phyloP scores from a whole-genome alignment of 768 basidiomycete species.

The Boletus sp. region DNA sequence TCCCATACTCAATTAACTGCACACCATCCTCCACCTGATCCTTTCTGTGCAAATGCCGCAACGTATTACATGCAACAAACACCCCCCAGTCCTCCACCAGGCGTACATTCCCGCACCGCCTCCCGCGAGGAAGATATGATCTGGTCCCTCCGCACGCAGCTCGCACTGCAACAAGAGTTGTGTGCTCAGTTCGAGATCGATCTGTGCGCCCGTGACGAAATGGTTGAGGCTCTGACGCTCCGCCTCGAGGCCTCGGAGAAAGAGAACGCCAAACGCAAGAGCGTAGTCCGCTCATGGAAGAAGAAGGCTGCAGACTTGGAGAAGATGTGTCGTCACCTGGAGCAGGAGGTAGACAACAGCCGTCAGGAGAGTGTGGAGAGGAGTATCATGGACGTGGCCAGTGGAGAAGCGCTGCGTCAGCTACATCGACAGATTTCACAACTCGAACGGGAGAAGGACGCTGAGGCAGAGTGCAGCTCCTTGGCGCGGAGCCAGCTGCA shows the following conservation, averaged over 20 bases:
- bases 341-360: slow-evolving; percentile 86
- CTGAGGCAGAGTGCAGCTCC: slow-evolving; percentile 44
- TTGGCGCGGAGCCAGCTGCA: slow-evolving; percentile 55
- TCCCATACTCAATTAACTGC: slow-evolving; percentile 25
- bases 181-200: slow-evolving; percentile 77
- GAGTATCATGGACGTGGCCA: slow-evolving; percentile 82
- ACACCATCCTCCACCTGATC: slow-evolving; percentile 54
- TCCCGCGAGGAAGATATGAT: slow-evolving; percentile 73
- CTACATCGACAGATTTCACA: slow-evolving; percentile 76
- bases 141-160: slow-evolving; percentile 68
- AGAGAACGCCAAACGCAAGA: slow-evolving; percentile 60
- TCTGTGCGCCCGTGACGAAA: slow-evolving; percentile 66
- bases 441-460: slow-evolving; percentile 63
- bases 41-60: slow-evolving; percentile 67
- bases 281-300: slow-evolving; percentile 58
- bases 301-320: slow-evolving; percentile 77
- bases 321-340: slow-evolving; percentile 57
- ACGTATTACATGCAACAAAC: slow-evolving; percentile 78
- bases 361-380: slow-evolving; percentile 77
- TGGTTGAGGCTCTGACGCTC: slow-evolving; percentile 56
- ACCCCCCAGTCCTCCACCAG: slow-evolving; percentile 59
- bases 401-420: slow-evolving; percentile 72
- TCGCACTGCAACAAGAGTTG: slow-evolving; percentile 71
- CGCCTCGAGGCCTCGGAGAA: slow-evolving; percentile 55
- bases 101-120: slow-evolving; percentile 51